Evolutionary conservation across 352 stramenopile species (phyloP), one percentile per base, ranked within the genome.

Genomic region (Globisporangium polare): DNA sequence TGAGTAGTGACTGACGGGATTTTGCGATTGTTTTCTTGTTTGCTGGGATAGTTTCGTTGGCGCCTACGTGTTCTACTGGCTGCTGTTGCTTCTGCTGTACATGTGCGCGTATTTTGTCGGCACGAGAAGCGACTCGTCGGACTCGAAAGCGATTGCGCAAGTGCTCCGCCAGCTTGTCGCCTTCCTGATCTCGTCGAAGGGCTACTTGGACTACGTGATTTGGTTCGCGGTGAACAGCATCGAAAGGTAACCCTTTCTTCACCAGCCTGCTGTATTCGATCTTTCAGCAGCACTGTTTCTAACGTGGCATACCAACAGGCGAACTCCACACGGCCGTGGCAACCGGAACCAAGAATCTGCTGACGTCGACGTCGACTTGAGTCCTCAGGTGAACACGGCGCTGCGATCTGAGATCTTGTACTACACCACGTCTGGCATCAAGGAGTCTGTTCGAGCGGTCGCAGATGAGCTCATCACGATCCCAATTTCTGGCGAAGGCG

Each of bases 201-300:
- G 85, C 4, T 96, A 94, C 57, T 58, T 94, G 35, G 86, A 96
- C 66, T 96, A 90, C 57, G 86, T 96, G 26, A 94, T 96, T 61
- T 96, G 87, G 87, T 96, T 96, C 45, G 86, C 83, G 18, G 84
- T 96, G 53, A 96, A 96, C 77, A 94, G 85, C 59, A 92, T 94
- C 39, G 80, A 95, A 57, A 73, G 78, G 76, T 85, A 71, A 46
- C 18, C 22, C 27, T 27, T 47, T 20, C 22, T 33, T 26, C 20
- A 17, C 6, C 1, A 24, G 3, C 15, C 24, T 41, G n/a, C 13
- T 43, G 18, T 12, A 6, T n/a, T 27, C 5, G 9, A 17, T 15
- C 1, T 37, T 6, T 45, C 45, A 47, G 33, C 33, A 39, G 12
- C 17, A 47, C 5, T 17, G 18, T 24, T 24, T 24, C 43, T 50